Conservation (phyloP, 2,329 filamentous ascomycete species). For the Alternaria dauci region DNA sequence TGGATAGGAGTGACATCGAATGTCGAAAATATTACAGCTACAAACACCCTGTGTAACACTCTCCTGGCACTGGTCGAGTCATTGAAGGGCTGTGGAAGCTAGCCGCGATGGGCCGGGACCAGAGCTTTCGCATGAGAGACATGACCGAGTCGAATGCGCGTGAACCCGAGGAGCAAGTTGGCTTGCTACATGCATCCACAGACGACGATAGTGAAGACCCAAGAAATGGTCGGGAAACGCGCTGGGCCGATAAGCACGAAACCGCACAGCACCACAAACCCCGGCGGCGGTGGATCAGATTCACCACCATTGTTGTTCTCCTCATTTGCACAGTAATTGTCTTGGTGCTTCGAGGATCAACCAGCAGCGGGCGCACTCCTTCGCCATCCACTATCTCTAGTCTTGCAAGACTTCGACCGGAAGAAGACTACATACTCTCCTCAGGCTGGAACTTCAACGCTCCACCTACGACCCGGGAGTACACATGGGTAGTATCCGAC, state of each 20-base stretch:
- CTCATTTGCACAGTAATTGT: constrained; percentile 18
- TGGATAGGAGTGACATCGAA: not conserved
- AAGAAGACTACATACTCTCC: constrained; percentile 61
- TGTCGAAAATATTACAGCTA: not conserved
- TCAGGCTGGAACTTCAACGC: constrained; percentile 64
- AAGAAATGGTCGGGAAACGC: constrained; percentile 11
- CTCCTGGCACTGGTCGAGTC: not conserved
- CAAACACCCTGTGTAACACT: not conserved
- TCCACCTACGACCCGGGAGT: constrained; percentile 62
- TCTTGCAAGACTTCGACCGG: constrained; percentile 27
- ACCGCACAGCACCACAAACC: constrained; percentile 1
- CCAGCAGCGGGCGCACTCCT: not conserved
- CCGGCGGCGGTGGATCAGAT: constrained; percentile 21
- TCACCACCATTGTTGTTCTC: constrained; percentile 19
- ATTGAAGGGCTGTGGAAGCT: not conserved
- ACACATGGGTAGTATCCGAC: constrained; percentile 68
- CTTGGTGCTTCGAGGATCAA: not conserved
- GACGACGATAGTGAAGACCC: constrained; percentile 17
- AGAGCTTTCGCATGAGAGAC: constrained; percentile 16
- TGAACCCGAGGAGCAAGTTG: constrained; percentile 29
- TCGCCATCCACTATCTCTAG: not conserved
- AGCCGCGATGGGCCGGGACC: constrained; percentile 3
- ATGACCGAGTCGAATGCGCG: constrained; percentile 8
- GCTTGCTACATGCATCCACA: constrained; percentile 25
- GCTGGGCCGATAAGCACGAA: constrained; percentile 12